Evolutionary conservation across 2,329 filamentous ascomycete genomes (phyloP), one percentile per base, ranked within the genome.

Genomic region (Polychaeton citri): DNA sequence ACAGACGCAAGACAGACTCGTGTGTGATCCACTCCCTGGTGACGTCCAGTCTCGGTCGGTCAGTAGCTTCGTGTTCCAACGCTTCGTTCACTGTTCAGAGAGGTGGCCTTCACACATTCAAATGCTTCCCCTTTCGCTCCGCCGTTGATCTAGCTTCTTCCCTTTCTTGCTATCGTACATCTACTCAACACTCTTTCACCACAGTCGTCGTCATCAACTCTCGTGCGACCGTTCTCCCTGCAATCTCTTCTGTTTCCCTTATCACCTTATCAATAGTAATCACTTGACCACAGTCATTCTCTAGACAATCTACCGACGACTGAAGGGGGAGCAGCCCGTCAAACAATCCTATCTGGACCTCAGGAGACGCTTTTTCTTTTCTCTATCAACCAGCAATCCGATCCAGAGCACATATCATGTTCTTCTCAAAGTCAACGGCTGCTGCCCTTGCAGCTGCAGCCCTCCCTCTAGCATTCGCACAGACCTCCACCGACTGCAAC

Each of bases 401-500:
- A 26, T 13, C 21, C 8, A 8, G 8, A 26, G 8, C 21, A 26
- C 8, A 13, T 12, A 52, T n/a, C 34, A 58, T 58, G 55, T 53
- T 48, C 30, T 51, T 54, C 43, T 36, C 45, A 16, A 39, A 30
- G 21, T 53, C 51, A 9, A 43, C 55, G 33, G 39, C 55, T 32
- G 45, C 61, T 35, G 53, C 58, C 39, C 51, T 57, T 19, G 37
- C 59, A 20, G 54, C 58, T 30, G 41, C 40, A n/a, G 46, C 59
- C n/a, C 47, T 64, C 19, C 59, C 70, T 37, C 57, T 71, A 30
- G 64, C 66, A 33, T 46, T 68, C 24, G 85, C 80, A 33, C 88
- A 95, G 58, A 85, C 86, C 20, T 75, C 61, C 38, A 85, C 82
- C 6, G 58, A 68, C 30, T 96, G 87, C 65, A 78, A 92, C 53